Conservation (phyloP, 352 stramenopile genomes). For the Elongisporangium anandrum region DNA sequence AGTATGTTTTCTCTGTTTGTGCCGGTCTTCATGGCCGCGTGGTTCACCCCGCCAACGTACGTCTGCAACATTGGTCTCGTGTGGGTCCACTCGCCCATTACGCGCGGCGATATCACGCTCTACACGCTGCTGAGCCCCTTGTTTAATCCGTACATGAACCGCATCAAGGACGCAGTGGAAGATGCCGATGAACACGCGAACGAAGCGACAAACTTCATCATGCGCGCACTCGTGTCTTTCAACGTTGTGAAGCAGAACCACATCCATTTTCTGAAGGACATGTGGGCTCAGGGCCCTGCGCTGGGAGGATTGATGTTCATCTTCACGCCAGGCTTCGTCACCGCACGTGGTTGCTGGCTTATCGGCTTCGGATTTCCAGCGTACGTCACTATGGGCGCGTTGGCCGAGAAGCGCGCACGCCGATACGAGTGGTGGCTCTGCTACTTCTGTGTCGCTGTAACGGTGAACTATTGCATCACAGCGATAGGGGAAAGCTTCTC, state of each 20-base stretch:
- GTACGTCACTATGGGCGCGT: conserved; percentile 72
- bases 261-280: conserved; percentile 64
- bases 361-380: conserved; percentile 83
- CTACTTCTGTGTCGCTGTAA: conserved; percentile 75
- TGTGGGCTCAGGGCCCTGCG: conserved; percentile 76
- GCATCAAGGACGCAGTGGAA: conserved; percentile 36
- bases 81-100: conserved; percentile 80
- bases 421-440: conserved; percentile 87
- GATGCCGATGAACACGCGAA: conserved; percentile 17
- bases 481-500: conserved; percentile 43
- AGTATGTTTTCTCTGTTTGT: conserved; percentile 65
- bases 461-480: conserved; percentile 65
- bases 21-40: conserved; percentile 51
- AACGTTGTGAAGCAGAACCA: conserved; percentile 61
- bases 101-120: conserved; percentile 60
- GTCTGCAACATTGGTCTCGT: conserved; percentile 66
- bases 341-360: conserved; percentile 59
- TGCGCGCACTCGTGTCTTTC: conserved; percentile 62
- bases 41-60: conserved; percentile 49
- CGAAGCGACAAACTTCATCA: conserved; percentile 54
- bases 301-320: conserved; percentile 78
- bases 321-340: conserved; percentile 83
- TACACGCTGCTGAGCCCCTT: conserved; percentile 66
- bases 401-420: conserved; percentile 68
- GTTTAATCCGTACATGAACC: conserved; percentile 73